phyloP scores from a whole-genome alignment of 2,329 filamentous ascomycete genomes.

The Nannizziopsis barbatae region DNA sequence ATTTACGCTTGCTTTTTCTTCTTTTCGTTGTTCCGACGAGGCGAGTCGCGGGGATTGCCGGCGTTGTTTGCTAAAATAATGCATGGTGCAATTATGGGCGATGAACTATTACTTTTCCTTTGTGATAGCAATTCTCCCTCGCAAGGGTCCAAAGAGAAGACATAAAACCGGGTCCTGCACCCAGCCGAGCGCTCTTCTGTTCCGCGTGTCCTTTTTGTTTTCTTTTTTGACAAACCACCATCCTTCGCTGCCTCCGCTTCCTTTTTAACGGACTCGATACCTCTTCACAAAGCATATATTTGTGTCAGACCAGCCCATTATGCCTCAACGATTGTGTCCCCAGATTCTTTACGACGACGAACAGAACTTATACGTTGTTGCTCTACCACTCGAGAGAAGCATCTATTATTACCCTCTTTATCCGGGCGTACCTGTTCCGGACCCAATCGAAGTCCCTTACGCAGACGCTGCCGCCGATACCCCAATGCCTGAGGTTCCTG shows the following conservation, averaged over 20 bases:
- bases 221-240: background rate
- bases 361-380: constrained; percentile 6
- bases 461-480: background rate
- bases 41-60: background rate
- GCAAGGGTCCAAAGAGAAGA: constrained; percentile 1
- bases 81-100: constrained; percentile 5
- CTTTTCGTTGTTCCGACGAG: background rate
- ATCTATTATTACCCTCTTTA: constrained; percentile 4
- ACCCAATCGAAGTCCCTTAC: background rate
- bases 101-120: too few species aligned
- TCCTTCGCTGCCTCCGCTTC: background rate
- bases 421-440: background rate
- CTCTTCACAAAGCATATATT: background rate
- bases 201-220: background rate
- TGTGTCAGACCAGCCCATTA: constrained; percentile 2
- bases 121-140: background rate
- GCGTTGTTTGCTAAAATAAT: constrained; percentile 2
- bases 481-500: constrained; percentile 2
- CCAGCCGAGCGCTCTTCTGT: background rate
- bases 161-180: constrained; percentile 2
- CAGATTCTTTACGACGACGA: constrained; percentile 7
- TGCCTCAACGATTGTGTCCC: constrained; percentile 1
- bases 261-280: background rate
- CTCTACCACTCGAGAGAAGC: background rate
- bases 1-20: constrained; percentile 6